phyloP scores from a whole-genome alignment of 495 filamentous ascomycete genomes.

The Hypoxylon crocopeplum region DNA sequence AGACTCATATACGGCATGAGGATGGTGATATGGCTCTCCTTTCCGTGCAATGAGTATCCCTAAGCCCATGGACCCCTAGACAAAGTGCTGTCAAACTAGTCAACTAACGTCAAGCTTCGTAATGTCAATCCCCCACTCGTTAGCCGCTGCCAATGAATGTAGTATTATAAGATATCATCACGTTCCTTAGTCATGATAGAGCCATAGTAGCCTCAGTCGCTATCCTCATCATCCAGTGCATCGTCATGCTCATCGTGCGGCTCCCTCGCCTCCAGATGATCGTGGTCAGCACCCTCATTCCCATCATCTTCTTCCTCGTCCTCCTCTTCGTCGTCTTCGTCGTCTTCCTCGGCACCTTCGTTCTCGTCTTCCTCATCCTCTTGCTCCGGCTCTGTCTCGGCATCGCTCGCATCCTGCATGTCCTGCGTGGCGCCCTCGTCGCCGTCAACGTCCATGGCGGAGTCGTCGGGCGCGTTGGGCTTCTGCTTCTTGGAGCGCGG shows the following conservation, averaged over 20 bases:
- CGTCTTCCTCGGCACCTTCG: conserved; percentile 52
- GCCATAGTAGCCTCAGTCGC: too few species aligned
- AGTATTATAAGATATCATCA: too few species aligned
- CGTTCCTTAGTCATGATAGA: too few species aligned
- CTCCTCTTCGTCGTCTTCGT: conserved; percentile 56
- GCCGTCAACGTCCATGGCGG: conserved; percentile 45
- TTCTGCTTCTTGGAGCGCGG: conserved; percentile 51
- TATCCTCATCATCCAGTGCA: conserved; percentile 67
- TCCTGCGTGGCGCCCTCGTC: conserved; percentile 49
- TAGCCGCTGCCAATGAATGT: too few species aligned
- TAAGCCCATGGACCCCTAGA: too few species aligned
- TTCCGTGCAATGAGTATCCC: too few species aligned
- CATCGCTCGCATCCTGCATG: conserved; percentile 51
- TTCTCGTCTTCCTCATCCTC: conserved; percentile 64
- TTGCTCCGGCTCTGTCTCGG: conserved; percentile 60
- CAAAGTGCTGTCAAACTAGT: too few species aligned
- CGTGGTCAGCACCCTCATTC: conserved; percentile 48
- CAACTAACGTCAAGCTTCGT: too few species aligned
- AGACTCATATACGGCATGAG: too few species aligned
- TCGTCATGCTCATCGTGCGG: conserved; percentile 65
- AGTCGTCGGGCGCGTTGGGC: conserved; percentile 39
- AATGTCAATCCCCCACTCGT: too few species aligned
- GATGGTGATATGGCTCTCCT: too few species aligned
- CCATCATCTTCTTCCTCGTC: conserved; percentile 50
- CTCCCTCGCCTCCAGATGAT: conserved; percentile 52